Conservation (phyloP, 2,329 filamentous ascomycete genomes). For the Talaromyces rugulosus region DNA sequence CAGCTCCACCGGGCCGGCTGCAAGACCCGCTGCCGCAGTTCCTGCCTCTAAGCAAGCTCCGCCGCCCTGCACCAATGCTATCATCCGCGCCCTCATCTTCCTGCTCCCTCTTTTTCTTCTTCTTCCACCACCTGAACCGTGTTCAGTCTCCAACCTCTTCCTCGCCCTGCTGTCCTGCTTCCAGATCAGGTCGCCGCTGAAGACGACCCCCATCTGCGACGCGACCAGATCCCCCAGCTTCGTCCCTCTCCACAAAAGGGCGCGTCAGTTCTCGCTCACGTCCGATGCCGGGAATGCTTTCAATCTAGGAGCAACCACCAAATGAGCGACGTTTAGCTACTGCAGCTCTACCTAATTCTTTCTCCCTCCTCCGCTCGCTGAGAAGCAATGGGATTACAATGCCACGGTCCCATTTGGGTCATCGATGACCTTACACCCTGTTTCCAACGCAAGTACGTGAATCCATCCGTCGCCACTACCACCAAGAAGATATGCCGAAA, state of each 20-base stretch:
- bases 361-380: not conserved
- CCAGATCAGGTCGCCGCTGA: not conserved
- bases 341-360: not conserved
- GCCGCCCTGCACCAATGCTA: not conserved
- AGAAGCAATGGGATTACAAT: slow-evolving; percentile 51
- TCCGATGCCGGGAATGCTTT: not conserved
- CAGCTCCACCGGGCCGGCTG: not conserved
- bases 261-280: not conserved
- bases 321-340: not conserved
- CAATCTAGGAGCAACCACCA: not conserved
- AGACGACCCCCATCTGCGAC: not conserved
- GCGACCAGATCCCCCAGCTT: not conserved
- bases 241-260: not conserved
- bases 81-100: not conserved
- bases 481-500: not conserved
- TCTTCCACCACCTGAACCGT: not conserved
- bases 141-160: not conserved
- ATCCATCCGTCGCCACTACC: not conserved
- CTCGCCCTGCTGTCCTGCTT: not conserved
- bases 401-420: slow-evolving; percentile 56
- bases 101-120: not conserved
- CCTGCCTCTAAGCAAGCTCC: not conserved
- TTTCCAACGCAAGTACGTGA: slow-evolving; percentile 53
- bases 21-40: not conserved
- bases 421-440: slow-evolving; percentile 60